A percentile compares a stretch with the other conserved stretches of the same genome.
These are phyloP conservation scores for Melanopsichium pennsylvanicum DNA, from an alignment of 1,284 basidiomycete species.

Conservation along the genomic window DNA sequence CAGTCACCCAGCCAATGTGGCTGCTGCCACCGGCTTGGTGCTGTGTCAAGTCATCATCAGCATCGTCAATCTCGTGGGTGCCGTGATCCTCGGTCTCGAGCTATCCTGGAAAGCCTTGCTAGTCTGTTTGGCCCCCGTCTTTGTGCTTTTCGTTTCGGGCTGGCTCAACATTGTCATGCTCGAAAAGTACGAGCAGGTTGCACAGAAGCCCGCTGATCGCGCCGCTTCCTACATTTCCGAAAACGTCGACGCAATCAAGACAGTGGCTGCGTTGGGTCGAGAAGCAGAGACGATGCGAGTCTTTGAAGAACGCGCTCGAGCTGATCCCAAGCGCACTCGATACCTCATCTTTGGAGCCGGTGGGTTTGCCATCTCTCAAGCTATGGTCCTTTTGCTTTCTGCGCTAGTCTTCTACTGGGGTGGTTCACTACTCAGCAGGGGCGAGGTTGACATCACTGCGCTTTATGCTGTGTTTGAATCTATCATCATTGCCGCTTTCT, in stretches of 20 bases:
- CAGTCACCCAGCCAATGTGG: constrained; percentile 65
- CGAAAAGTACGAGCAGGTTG: constrained; percentile 61
- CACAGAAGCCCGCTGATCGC: constrained; percentile 55
- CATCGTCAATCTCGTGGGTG: constrained; percentile 64
- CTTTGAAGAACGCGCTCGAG: constrained; percentile 53
- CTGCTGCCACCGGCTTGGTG: constrained; percentile 66
- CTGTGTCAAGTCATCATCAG: constrained; percentile 65
- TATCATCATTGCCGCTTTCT: constrained; percentile 66
- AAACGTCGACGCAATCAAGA: constrained; percentile 67
- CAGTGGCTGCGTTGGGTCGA: constrained; percentile 67
- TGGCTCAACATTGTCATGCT: constrained; percentile 64
- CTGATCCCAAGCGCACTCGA: constrained; percentile 41
- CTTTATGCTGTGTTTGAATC: constrained; percentile 66
- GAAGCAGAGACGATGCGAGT: constrained; percentile 62
- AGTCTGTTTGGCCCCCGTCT: constrained; percentile 64
- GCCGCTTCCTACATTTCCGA: constrained; percentile 66
- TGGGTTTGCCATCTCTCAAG: constrained; percentile 65
- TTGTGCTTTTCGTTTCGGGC: constrained; percentile 54
- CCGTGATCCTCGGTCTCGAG: constrained; percentile 66
- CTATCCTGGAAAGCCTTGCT: constrained; percentile 66
- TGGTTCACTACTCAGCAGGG: constrained; percentile 54
- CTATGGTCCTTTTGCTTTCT: constrained; percentile 62
- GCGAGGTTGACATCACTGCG: constrained; percentile 42
- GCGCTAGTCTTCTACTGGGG: constrained; percentile 67
- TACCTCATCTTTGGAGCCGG: constrained; percentile 61